Evolutionary conservation across 495 filamentous ascomycete genomes (phyloP), one percentile per base, ranked within the genome.

Genomic region (Halenospora varia): DNA sequence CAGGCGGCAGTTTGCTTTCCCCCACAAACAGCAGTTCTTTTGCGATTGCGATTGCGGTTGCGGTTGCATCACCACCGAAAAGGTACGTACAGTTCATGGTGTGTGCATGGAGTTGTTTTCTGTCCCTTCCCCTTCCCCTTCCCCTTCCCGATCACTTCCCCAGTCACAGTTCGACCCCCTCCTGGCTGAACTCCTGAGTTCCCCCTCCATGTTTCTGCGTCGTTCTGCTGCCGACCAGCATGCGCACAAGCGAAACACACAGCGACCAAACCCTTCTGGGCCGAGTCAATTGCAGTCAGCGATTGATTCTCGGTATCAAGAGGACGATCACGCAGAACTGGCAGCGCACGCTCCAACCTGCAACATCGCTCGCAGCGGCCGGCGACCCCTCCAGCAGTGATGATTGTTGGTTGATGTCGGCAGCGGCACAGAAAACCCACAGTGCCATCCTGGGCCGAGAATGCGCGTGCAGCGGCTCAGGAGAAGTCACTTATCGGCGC

Each of bases 201-300:
- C n/a, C n/a, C n/a, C 29, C 29, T 35, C 29, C 29, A 35, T 35
- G 29, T 35, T 35, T 35, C 29, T 35, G 29, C 13, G 4, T 13
- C 29, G 29, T 35, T 35, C 13, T 35, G 29, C 29, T 35, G 6
- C 29, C 29, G 29, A 13, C 29, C 29, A 35, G 29, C 29, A 35
- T 19, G 22, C 52, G 3, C 35, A 18, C 52, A 42, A 20, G 19
- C 3, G 19, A 20, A 35, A 44, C 29, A 29, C 29, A 35, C 29
- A 40, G 23, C 39, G 24, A 52, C 55, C 55, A 57, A 51, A 35
- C 54, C 54, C 29, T 40, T 51, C 39, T 52, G 24, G 48, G 48
- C 9, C 55, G 42, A 44, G 48, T 51, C 35, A 23, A 57, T 25
- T 35, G n/a, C 41, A 56, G 25, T 18, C n/a, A 45, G 46, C n/a